Evolutionary conservation across 2,329 filamentous ascomycete species (phyloP), one percentile per base, ranked within the genome.

Genomic region (Aspergillus tamarii): DNA sequence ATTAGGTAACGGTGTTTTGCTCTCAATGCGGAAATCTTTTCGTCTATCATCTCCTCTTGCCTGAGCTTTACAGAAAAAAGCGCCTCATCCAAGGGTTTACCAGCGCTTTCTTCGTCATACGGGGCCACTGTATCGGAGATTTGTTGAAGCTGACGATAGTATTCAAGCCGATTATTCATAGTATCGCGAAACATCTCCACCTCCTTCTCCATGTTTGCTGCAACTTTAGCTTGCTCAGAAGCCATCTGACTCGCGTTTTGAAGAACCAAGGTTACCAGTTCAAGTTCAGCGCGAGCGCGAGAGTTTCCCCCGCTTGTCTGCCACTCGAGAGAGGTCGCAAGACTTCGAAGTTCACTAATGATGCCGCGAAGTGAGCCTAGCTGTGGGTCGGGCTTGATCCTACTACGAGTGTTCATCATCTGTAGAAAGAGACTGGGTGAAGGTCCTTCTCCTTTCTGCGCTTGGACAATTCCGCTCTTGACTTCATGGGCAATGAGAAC

Each of bases 51-150:
- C 3, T 85, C 76, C 73, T 90, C 88, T 46, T 79, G 74, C 16
- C 79, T 69, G 2, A 78, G 69, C 9, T 82, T 78, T 0, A 74
- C 70, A 10, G 75, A 69, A 43, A 84, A 82, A 23, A 87, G 79
- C 8, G 69, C 71, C 12, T 80, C 75, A 50, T 91, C 85, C 12
- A 89, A 81, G 2, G 81, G 82, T 14, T 86, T 81, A 26, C 89
- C 84, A 26, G 86, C 79, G 57, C 83, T 82, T 32, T 77, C 75
- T 12, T 90, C 89, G 62, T 93, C 89, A 61, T 91, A 91, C 1
- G 91, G 89, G 6, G 87, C 85, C 0, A 98, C 92, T 21, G 88
- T 92, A 73, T 98, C 94, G 0, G 94, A 97, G n/a, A 98, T 88
- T 30, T 88, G 86, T 74, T 98, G 95, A 12, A 98, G 84, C 72